A percentile compares a stretch with the other conserved stretches of the same genome.
Evolutionary conservation across 129 eudicot species (phyloP).

Genomic region (Chrysanthemum seticuspe): DNA sequence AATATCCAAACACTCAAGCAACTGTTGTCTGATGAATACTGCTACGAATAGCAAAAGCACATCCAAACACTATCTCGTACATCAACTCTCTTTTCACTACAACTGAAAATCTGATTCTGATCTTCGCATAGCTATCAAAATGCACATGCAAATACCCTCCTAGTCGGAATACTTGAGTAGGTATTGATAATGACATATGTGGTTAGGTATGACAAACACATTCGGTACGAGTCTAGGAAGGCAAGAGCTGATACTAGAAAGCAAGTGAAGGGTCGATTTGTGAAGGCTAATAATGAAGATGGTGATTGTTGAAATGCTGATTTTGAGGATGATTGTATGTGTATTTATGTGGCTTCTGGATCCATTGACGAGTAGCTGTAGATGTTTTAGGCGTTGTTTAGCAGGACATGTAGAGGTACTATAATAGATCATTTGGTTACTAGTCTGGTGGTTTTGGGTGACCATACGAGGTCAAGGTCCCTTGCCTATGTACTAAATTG

Average conservation of each 20-base stretch:
- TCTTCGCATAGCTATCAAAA: too few relatives aligned
- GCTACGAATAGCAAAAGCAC: too few relatives aligned
- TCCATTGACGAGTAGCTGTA: constrained; percentile 2
- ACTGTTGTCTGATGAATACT: too few relatives aligned
- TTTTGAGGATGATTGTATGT: constrained; percentile 1
- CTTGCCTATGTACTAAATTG: constrained; percentile 18
- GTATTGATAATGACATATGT: constrained; percentile 7
- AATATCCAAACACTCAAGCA: too few relatives aligned
- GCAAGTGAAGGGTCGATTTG: constrained; percentile 93
- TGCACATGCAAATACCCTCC: too few relatives aligned
- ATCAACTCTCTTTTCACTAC: too few relatives aligned
- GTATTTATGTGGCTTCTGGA: constrained; percentile 17
- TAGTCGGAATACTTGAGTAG: not conserved
- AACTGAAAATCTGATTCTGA: too few relatives aligned
- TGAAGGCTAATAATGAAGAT: constrained; percentile 62
- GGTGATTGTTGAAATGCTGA: constrained; percentile 31
- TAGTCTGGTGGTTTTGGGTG: not conserved
- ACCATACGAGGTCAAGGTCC: constrained; percentile 4
- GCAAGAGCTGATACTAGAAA: constrained; percentile 96
- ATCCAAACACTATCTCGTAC: too few relatives aligned
- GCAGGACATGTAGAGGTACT: constrained; percentile 14
- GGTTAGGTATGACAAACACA: constrained; percentile 83
- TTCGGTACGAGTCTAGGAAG: constrained; percentile 91
- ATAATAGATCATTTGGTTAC: not conserved
- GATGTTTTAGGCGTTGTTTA: constrained; percentile 23